Evolutionary conservation across 2,329 filamentous ascomycete genomes (phyloP), one percentile per base, ranked within the genome.

Genomic region (Scleromitrula shiraiana): DNA sequence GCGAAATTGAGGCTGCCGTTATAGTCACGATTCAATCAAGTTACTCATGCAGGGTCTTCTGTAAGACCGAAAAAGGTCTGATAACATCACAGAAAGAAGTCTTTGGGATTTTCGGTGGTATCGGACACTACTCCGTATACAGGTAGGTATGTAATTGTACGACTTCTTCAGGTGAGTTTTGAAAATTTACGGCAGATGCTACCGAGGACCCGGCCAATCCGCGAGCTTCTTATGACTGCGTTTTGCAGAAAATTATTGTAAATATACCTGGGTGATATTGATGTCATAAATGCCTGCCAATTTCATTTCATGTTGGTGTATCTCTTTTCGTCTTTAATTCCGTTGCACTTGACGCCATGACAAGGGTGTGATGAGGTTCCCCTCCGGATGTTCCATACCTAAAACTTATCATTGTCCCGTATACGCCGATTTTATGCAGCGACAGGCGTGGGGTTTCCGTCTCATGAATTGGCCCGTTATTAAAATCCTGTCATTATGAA

Each of bases 101-200:
- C 8, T 33, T 5, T 33, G 30, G 30, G 30, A 33, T 15, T 40
- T 22, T 23, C 23, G 30, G 30, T 14, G 36, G 33, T 19, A 22
- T 33, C 44, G 44, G 44, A 19, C 17, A 14, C 14, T 7, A 33
- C 27, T 47, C 44, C 44, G 44, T n/a, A n/a, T n/a, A n/a, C n/a
- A n/a, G n/a, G n/a, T n/a, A n/a, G n/a, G n/a, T n/a, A n/a, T n/a
- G n/a, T n/a, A n/a, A n/a, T n/a, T n/a, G n/a, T n/a, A n/a, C n/a
- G n/a, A n/a, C n/a, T n/a, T n/a, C n/a, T n/a, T n/a, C n/a, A n/a
- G n/a, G n/a, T n/a, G n/a, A n/a, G n/a, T n/a, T n/a, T 46, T 40
- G 35, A 19, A 46, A 36, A 40, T 46, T 19, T 17, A 22, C 35
- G 35, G 35, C 35, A 39, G 14, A 22, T n/a, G 27, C 17, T 32